Evolutionary conservation across 495 filamentous ascomycete species (phyloP).

Genomic region (Hypoxylon perforatum): DNA sequence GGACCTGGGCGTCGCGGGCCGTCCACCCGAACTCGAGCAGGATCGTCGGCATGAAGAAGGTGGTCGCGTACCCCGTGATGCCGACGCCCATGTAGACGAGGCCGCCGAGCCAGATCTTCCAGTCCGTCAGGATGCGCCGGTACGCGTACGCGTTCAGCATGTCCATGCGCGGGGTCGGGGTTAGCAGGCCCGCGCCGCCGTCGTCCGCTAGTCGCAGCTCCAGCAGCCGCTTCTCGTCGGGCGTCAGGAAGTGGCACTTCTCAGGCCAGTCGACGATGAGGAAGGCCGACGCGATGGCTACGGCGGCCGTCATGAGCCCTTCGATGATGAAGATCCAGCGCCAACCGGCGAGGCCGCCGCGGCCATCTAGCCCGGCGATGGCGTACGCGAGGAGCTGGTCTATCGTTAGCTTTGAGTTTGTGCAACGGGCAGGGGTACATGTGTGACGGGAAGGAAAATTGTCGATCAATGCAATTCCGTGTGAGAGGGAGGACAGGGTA

Average conservation of each 20-base stretch:
- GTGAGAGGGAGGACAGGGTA: too few relatives aligned
- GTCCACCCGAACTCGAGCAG: slow-evolving; percentile 67
- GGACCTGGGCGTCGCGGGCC: slow-evolving; percentile 60
- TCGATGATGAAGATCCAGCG: slow-evolving; percentile 67
- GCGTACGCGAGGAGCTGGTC: slow-evolving; percentile 66
- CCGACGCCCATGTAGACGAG: slow-evolving; percentile 64
- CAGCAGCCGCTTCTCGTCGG: slow-evolving; percentile 58
- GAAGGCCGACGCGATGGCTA: slow-evolving; percentile 60
- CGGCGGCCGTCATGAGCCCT: slow-evolving; percentile 61
- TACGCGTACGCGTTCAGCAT: slow-evolving; percentile 57
- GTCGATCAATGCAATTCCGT: too few relatives aligned
- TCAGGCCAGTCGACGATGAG: slow-evolving; percentile 70
- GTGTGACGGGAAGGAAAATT: too few relatives aligned
- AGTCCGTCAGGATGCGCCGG: slow-evolving; percentile 61
- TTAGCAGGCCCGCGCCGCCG: slow-evolving; percentile 43
- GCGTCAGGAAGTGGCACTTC: slow-evolving; percentile 59
- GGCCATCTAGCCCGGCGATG: slow-evolving; percentile 65
- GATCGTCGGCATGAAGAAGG: slow-evolving; percentile 68
- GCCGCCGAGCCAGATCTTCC: slow-evolving; percentile 66
- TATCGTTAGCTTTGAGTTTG: slow-evolving; percentile 15
- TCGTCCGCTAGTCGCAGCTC: slow-evolving; percentile 57
- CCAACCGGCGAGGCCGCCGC: slow-evolving; percentile 58
- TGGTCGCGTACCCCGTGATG: slow-evolving; percentile 61
- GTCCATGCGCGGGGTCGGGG: slow-evolving; percentile 65
- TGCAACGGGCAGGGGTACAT: background rate